Percentiles rank a stretch among this genome's conserved stretches.
These are phyloP conservation scores for Cucurbita argyrosperma DNA, from an alignment of 306 rosid species.

Conservation along the genomic window DNA sequence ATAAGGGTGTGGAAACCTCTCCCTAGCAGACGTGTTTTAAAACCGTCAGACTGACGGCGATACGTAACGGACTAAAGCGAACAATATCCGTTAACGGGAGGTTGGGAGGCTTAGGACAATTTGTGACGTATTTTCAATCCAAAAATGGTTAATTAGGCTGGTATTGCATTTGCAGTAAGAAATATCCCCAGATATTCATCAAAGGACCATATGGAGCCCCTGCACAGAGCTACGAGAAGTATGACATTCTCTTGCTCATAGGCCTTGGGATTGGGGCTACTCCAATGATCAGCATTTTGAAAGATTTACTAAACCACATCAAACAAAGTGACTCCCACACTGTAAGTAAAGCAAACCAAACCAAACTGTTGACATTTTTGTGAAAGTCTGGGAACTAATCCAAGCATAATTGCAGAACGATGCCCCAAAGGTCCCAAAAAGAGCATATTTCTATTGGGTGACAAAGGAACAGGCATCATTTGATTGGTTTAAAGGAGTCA, in stretches of 20 bases:
- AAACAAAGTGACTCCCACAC: constrained; percentile 13
- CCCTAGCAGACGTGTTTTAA: no score
- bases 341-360: background rate
- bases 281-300: constrained; percentile 57
- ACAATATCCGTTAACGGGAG: no score
- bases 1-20: no score
- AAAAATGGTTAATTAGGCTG: background rate
- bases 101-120: no score
- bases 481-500: constrained; percentile 71
- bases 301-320: constrained; percentile 42
- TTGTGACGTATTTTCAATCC: background rate
- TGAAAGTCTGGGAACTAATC: background rate
- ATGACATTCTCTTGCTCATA: constrained; percentile 48
- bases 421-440: constrained; percentile 19
- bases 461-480: constrained; percentile 64
- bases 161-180: background rate
- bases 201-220: constrained; percentile 80
- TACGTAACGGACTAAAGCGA: no score
- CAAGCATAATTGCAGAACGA: background rate
- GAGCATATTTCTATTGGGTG: constrained; percentile 69
- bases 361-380: background rate
- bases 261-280: constrained; percentile 72
- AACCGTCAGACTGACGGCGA: no score
- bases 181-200: constrained; percentile 42
- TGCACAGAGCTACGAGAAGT: constrained; percentile 42